Evolutionary conservation across 2,329 filamentous ascomycete genomes (phyloP).

Genomic region (Trichoderma cornu-damae): DNA sequence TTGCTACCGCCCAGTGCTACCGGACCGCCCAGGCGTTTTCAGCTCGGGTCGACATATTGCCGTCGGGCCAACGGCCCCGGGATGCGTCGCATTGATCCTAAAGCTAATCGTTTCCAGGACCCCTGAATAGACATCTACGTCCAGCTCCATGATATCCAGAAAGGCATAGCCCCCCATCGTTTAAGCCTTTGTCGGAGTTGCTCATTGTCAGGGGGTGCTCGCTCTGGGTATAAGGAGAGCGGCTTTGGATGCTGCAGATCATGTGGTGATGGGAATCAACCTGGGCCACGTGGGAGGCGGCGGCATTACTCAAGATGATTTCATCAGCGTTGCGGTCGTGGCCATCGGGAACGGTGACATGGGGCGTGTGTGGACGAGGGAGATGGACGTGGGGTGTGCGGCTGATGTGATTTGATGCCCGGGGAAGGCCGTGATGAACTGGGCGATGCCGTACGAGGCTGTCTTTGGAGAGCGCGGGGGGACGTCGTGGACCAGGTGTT

Average conservation of each 20-base stretch:
- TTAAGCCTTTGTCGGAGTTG: neutral
- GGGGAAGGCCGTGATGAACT: slow-evolving; percentile 41
- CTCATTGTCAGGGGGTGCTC: neutral
- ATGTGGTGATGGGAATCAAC: neutral
- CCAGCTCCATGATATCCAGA: neutral
- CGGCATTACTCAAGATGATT: neutral
- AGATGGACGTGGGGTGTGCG: slow-evolving; percentile 41
- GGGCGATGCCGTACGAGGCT: slow-evolving; percentile 36
- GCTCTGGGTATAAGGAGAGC: neutral
- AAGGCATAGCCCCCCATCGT: neutral
- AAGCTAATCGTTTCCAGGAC: neutral
- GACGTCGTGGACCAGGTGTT: slow-evolving; percentile 33
- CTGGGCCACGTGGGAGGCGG: too few species aligned
- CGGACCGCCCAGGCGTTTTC: neutral
- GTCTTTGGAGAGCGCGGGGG: slow-evolving; percentile 39
- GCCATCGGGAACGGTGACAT: neutral
- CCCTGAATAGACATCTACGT: neutral
- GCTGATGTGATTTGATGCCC: slow-evolving; percentile 40
- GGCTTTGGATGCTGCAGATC: neutral
- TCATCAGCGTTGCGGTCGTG: neutral
- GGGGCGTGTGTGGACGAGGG: slow-evolving; percentile 23
- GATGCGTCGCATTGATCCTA: neutral
- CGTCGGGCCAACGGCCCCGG: neutral
- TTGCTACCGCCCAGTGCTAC: neutral
- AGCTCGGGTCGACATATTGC: neutral